Conservation (phyloP, 2,329 filamentous ascomycete species). For the Alternaria triticimaculans region DNA sequence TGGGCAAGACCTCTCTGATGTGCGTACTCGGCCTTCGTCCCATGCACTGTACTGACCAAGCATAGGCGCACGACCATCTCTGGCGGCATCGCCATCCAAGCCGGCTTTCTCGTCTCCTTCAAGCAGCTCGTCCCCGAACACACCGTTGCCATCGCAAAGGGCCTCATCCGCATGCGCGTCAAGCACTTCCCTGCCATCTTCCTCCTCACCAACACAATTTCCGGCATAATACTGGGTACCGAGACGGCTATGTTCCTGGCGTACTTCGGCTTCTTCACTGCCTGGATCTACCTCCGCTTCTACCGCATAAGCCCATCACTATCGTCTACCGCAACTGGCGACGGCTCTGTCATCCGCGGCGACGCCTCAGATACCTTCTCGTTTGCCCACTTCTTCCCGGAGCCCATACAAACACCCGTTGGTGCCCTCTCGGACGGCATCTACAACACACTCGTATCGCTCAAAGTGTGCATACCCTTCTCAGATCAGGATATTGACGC, state of each 20-base stretch:
- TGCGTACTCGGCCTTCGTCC: slow-evolving; percentile 54
- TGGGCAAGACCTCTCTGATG: slow-evolving; percentile 71
- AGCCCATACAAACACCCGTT: slow-evolving; percentile 78
- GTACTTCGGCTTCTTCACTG: slow-evolving; percentile 80
- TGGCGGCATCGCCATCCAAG: slow-evolving; percentile 87
- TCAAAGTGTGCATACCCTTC: slow-evolving; percentile 85
- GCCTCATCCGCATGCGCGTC: slow-evolving; percentile 86
- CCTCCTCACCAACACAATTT: slow-evolving; percentile 72
- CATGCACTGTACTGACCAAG: slow-evolving; percentile 17
- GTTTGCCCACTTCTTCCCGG: slow-evolving; percentile 94
- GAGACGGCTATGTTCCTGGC: slow-evolving; percentile 81
- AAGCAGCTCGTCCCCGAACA: slow-evolving; percentile 98
- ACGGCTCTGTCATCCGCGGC: slow-evolving; percentile 69
- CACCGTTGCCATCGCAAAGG: slow-evolving; percentile 91
- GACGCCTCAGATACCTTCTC: slow-evolving; percentile 97
- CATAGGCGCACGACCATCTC: slow-evolving; percentile 78
- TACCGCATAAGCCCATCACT: slow-evolving; percentile 76
- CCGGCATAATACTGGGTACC: slow-evolving; percentile 69
- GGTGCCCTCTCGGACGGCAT: slow-evolving; percentile 75
- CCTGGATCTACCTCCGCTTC: slow-evolving; percentile 96
- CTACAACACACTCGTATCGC: slow-evolving; percentile 75
- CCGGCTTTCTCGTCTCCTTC: slow-evolving; percentile 93
- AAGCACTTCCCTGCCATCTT: slow-evolving; percentile 80
- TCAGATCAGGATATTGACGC: slow-evolving; percentile 79
- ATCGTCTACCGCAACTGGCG: slow-evolving; percentile 61